phyloP scores from a whole-genome alignment of 225 moss, liverwort and hornwort genomes.

The Straminergon stramineum region DNA sequence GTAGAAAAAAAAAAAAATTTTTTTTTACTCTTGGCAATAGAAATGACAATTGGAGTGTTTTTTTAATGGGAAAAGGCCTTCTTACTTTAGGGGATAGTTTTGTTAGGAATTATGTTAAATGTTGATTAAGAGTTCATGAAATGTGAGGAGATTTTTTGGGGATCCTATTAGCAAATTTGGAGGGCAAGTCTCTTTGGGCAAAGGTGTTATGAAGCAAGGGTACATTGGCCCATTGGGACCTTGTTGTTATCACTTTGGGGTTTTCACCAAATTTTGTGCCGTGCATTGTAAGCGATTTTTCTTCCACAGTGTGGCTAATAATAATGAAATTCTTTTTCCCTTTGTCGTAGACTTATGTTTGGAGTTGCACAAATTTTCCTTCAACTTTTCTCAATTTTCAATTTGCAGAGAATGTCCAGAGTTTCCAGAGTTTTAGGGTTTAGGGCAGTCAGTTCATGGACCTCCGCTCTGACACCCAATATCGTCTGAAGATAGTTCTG shows the following conservation, averaged over 20 bases:
- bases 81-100: background rate
- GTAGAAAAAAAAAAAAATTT: no score
- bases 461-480: background rate
- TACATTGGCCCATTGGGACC: background rate
- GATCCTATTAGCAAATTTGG: background rate
- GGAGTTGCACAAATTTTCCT: background rate
- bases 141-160: background rate
- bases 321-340: background rate
- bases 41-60: no score
- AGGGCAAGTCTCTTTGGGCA: background rate
- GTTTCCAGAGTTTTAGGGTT: background rate
- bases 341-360: background rate
- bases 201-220: background rate
- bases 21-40: no score
- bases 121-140: rapidly evolving
- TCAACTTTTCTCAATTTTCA: background rate
- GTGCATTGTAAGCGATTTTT: background rate
- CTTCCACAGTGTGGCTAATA: background rate
- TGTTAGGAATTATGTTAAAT: background rate
- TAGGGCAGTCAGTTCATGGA: background rate
- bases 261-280: background rate
- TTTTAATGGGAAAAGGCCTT: no score
- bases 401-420: background rate
- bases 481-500: background rate
- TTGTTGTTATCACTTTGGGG: background rate